Base-by-base conservation (phyloP, 106 monocot genomes). In the Agapanthus africanus region DNA sequence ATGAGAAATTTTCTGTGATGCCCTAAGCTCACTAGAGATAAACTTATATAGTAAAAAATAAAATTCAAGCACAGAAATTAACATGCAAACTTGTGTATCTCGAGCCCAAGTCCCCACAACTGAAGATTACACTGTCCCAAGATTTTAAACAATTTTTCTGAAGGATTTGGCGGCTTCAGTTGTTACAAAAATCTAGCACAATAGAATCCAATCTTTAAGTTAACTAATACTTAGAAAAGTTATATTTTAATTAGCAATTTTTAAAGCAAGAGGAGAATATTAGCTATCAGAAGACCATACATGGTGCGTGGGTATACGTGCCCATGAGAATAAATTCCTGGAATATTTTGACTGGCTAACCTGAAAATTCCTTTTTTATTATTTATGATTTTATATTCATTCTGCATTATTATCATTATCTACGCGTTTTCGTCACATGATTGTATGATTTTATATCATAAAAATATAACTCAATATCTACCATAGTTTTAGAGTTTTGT, bases 101-200 rank as follows among this genome's bases (percentile, higher is more conserved):
- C 28, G 30, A 28, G 56, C 23, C 28, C 56, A 56, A 56, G 56
- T 56, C 28, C 56, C 56, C 26, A 56, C 56, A 56, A 56, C 56
- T 56, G 56, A 56, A 28, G 56, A 56, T 27, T 10, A 30, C 56
- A 56, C 56, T 56, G 56, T 30, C 56, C 56, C 56, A 56, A 16
- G 56, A n/a, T n/a, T 10, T 56, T 56, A 28, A 56, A 56, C 28
- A 28, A 56, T 1, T 10, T 56, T 30, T 56, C 56, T 51, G 4
- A 28, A 28, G n/a, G 10, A 56, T 30, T 56, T 56, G 56, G 56
- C 56, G 11, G 28, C 14, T 56, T 56, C 56, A 30, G 28, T 56
- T 27, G 56, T n/a, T 52, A 52, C 52, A 52, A 52, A 49, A 4
- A 49, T 15, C 18, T 56, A 28, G 9, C 8, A 27, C 10, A 52